Evolutionary conservation across 768 basidiomycete genomes (phyloP), one percentile per base, ranked within the genome.

Genomic region (Leccinum arenicola): DNA sequence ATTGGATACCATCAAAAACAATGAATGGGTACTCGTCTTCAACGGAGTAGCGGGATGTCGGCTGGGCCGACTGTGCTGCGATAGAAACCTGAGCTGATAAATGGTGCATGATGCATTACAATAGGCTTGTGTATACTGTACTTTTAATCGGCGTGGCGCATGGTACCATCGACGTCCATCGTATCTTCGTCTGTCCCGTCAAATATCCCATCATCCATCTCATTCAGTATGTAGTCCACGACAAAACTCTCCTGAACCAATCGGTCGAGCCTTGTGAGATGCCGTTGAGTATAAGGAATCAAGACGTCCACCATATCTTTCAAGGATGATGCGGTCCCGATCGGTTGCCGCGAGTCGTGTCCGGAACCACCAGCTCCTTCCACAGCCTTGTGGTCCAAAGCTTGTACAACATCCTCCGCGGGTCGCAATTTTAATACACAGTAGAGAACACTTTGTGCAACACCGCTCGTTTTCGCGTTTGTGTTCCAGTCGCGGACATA

Each of bases 241-340:
- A 97, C 86, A 68, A 94, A 98, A 70, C 93, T 97, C 68, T 98
- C 97, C 76, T 97, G 93, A 33, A 97, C 84, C 56, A 97, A 75
- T 68, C 86, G 84, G 59, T 95, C 93, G 72, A 95, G 82, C 64
- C 95, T 79, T 38, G 86, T 76, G 47, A 95, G 83, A 76, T 99
- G 97, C 54, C 97, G 82, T 70, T 96, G 93, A 9, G 95, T 95
- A 70, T 98, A 99, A 11, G 97, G 95, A 53, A 98, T 84, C 56
- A 98, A 76, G 4, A 86, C 89, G 50, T 95, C 92, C 11, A 98
- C 74, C 55, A 96, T 73, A 54, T 97, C 93, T 66, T 85, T 86
- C 53, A 91, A 70, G 49, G 71, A 68, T 50, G 70, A 67, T 54
- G 58, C 59, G 57, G 63, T 59, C 9, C 69, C 68, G 12, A 66